phyloP scores from a whole-genome alignment of 345 rosid species.

The Geranium rotundifolium region DNA sequence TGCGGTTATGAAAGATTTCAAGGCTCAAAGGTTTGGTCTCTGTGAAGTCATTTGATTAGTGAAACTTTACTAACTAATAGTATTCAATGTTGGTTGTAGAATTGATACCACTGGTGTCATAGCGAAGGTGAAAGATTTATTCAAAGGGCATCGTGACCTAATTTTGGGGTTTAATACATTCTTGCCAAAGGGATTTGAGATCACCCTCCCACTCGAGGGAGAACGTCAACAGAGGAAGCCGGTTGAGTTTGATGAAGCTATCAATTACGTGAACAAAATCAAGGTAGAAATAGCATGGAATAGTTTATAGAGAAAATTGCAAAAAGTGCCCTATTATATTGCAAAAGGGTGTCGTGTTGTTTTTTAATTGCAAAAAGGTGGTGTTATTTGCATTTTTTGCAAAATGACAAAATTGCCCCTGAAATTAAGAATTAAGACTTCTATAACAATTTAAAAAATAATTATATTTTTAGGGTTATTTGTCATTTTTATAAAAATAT shows the following conservation, averaged over 20 bases:
- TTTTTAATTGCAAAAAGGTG: too few species aligned
- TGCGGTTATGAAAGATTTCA: conserved; percentile 96
- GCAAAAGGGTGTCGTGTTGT: too few species aligned
- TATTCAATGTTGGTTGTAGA: conserved; percentile 27
- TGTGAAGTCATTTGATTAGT: not conserved
- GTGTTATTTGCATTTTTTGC: too few species aligned
- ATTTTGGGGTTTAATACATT: conserved; percentile 94
- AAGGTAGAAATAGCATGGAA: conserved; percentile 30
- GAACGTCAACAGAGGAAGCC: conserved; percentile 74
- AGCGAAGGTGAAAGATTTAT: conserved; percentile 81
- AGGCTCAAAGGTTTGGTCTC: conserved; percentile 66
- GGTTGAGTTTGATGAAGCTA: conserved; percentile 94
- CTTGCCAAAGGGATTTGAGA: conserved; percentile 92
- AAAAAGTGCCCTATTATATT: too few species aligned
- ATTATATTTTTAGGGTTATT: too few species aligned
- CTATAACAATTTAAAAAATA: too few species aligned
- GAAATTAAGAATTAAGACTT: too few species aligned
- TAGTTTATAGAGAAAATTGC: not conserved
- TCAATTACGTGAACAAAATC: conserved; percentile 89
- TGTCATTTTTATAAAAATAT: too few species aligned
- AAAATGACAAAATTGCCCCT: too few species aligned
- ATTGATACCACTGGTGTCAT: conserved; percentile 92
- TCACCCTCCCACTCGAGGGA: conserved; percentile 60
- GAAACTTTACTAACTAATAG: conserved; percentile 6
- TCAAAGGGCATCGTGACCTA: conserved; percentile 74